Base-by-base conservation (phyloP, 1,284 basidiomycete genomes). In the Anthracocystis panici-leucophaei region DNA sequence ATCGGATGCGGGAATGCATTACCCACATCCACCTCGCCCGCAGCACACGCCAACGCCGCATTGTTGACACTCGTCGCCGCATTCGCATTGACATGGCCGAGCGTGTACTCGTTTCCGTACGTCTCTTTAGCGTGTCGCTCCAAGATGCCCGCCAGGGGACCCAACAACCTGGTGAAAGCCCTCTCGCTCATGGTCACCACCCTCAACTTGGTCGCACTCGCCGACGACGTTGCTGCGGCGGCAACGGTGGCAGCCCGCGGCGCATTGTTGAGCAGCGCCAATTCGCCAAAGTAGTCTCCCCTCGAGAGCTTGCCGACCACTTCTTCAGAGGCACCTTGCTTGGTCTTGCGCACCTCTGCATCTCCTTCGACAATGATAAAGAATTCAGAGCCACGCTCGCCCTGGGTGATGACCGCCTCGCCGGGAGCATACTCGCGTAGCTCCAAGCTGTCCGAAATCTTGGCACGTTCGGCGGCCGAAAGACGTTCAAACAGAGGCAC, bases 211-310 rank as follows among this genome's bases (percentile, higher is more conserved):
- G 16, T 70, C 49, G 12, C 78, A 65, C n/a, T 38, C 1, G 1
- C 70, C 62, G 18, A 38, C 12, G 35, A 38, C 3, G 35, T 91
- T 86, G n/a, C 91, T 86, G n/a, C 57, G 1, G 95, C 96, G 70
- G 93, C 93, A 52, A 99, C 93, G 7, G 96, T 97, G 6, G 95
- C 95, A 0, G 94, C 94, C 60, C 95, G 91, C 14, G 94, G 93
- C 44, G 92, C 92, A 35, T 92, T 89, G 75, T 92, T 92, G 61
- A 95, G 88, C 41, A 97, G 87, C 9, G 93, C 92, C 25, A 94
- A 87, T 85, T 97, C 94, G 86, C 96, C 96, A 88, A 99, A 99
- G 89, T 98, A 99, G 86, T 99, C 95, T 14, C 96, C 96, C 81
- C 94, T 93, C 79, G 88, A 89, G 57, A 94, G 89, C 62, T 88